Evolutionary conservation across 1,139 yeast species (phyloP), one percentile per base, ranked within the genome.

Genomic region (Nakaseomyces nivariensis): DNA sequence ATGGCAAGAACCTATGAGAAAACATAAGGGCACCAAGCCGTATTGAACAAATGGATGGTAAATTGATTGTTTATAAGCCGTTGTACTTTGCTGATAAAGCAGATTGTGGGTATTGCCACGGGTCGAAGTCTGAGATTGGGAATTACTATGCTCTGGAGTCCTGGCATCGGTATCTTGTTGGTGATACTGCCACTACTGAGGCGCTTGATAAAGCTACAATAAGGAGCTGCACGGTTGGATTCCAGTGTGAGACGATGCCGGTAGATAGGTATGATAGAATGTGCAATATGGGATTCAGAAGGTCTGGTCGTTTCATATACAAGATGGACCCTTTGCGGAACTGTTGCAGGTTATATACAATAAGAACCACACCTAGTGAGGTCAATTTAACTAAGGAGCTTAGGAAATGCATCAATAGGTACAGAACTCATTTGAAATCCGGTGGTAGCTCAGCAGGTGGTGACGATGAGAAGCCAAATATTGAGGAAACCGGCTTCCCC

Each of bases 331-430:
- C 80, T 54, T 63, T 83, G 34, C 66, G 88, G 36, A 78, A 79
- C 41, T 90, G 97, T 62, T 90, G 97, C 60, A 75, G 92, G n/a
- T 74, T 81, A 62, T 87, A 80, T 62, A 85, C 96, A 0, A 86
- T 89, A 31, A 67, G 97, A 48, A 81, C 95, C 0, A 73, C 71
- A 40, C 67, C 76, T 36, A 61, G 60, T 0, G 60, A 65, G 40
- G 73, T 81, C 56, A 70, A 72, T 47, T 65, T 83, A 10, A 68
- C 73, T 31, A 87, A 86, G 62, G 90, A 85, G 47, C 83, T 82
- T 51, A 74, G 90, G 40, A 80, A 81, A 55, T 74, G 76, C 4
- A 63, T 87, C 4, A 85, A 83, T 58, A 71, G 84, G 54, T 85
- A 86, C 58, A 73, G 76, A 37, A 72, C 76, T 17, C 50, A 54